Evolutionary conservation across 345 rosid genomes (phyloP).

Genomic region (Gossypium herbaceum): DNA sequence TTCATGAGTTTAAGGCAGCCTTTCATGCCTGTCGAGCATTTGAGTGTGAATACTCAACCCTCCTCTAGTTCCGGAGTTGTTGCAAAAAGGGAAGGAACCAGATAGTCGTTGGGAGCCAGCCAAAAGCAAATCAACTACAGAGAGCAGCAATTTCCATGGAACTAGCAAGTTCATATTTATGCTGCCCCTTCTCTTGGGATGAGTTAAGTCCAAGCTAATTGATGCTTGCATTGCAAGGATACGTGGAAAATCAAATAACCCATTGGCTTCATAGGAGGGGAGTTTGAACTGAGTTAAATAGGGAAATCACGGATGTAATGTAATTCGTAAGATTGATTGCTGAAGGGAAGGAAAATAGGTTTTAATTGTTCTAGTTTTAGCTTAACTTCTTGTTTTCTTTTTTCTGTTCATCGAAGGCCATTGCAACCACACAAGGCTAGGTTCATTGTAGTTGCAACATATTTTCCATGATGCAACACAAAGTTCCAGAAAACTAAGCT

Average conservation of each 20-base stretch:
- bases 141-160: conserved; percentile 75
- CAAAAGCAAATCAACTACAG: conserved; percentile 32
- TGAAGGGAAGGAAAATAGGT: conserved; percentile 26
- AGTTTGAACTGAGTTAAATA: conserved; percentile 38
- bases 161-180: conserved; percentile 27
- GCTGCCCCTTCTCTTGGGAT: conserved; percentile 14
- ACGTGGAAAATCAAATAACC: conserved; percentile 23
- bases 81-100: conserved; percentile 76
- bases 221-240: conserved; percentile 25
- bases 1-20: conserved; percentile 51
- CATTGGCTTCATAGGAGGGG: conserved; percentile 32
- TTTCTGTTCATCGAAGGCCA: conserved; percentile 37
- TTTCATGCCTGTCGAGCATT: conserved; percentile 55
- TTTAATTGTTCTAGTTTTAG: conserved; percentile 32
- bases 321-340: conserved; percentile 45
- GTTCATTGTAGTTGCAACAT: conserved; percentile 41
- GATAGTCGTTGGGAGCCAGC: conserved; percentile 67
- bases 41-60: conserved; percentile 46
- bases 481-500: conserved; percentile 20
- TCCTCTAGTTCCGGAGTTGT: conserved; percentile 59
- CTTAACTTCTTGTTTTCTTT: conserved; percentile 21
- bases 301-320: conserved; percentile 28
- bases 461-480: conserved; percentile 36
- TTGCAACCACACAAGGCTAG: conserved; percentile 37
- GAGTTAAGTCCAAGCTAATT: conserved; percentile 24